Evolutionary conservation across 2,329 filamentous ascomycete species (phyloP), one percentile per base, ranked within the genome.

Genomic region (Paraphaeosphaeria sporulosa): DNA sequence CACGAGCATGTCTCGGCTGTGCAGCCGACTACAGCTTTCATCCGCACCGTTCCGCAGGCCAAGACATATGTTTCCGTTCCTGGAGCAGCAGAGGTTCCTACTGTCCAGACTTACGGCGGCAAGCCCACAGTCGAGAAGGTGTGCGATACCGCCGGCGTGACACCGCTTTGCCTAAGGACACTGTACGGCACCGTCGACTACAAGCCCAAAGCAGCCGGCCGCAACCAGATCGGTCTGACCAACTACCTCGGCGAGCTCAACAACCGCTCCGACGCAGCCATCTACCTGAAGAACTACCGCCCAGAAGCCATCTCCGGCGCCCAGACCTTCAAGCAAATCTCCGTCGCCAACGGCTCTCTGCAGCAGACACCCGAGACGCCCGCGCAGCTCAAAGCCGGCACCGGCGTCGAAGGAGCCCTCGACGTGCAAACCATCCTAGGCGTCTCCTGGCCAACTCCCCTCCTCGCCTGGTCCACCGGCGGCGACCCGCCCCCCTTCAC

Each of bases 361-460:
- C 82, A 80, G 44, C 81, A 85, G 56, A 74, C 79, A 4, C 70
- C 76, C 1, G 67, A 81, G 54, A 78, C 72, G 8, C 64, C 67
- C 1, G 67, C 70, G 2, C 70, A 78, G 52, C 64, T 74, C 25
- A 64, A 52, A 2, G 48, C 63, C 0, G 68, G 67, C 2, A 74
- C 76, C 80, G 65, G 83, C 79, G 60, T 68, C 5, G 89, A 91
- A 73, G 89, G 86, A 21, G 89, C 88, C 61, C 80, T 91, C 15
- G 88, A 91, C 68, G 80, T 87, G 3, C 86, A 90, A 67, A 87
- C 88, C 53, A 82, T 88, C 9, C 69, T 87, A 8, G 82, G 83
- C 13, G 78, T 89, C 58, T 83, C 82, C 64, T 83, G 82, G 62
- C 83, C 84, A 1, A 82, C 85, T 3, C 82, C 84, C 8, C 81